Conservation (phyloP, 2,329 filamentous ascomycete species). For the Didymella sp. region DNA sequence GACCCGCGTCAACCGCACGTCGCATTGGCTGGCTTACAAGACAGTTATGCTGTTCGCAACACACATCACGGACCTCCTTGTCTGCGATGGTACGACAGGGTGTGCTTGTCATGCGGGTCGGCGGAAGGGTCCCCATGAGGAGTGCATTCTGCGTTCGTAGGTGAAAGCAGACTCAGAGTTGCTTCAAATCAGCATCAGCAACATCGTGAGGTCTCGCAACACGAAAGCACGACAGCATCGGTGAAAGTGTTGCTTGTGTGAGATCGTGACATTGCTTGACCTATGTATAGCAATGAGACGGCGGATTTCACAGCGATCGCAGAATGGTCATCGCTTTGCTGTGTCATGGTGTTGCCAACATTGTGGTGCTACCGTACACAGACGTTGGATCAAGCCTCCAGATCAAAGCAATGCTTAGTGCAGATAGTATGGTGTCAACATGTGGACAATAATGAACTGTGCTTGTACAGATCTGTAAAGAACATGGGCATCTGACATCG, state of each 20-base stretch:
- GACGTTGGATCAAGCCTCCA: not conserved
- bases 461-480: not conserved
- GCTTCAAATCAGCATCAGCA: constrained; percentile 17
- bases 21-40: no score
- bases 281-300: constrained; percentile 9
- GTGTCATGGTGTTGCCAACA: constrained; percentile 6
- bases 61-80: not conserved
- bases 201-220: not conserved
- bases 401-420: not conserved
- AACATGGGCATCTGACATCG: not conserved
- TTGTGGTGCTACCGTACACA: constrained; percentile 7
- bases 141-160: not conserved
- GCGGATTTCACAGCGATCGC: not conserved
- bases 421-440: not conserved
- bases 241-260: constrained; percentile 13
- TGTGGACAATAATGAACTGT: not conserved
- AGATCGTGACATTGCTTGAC: not conserved
- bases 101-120: not conserved
- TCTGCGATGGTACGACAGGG: not conserved
- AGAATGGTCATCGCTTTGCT: not conserved
- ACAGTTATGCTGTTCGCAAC: not conserved
- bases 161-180: not conserved
- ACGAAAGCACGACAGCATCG: constrained; percentile 2
- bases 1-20: not conserved
- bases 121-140: not conserved